phyloP scores from a whole-genome alignment of 371 early-diverging fungal genomes.

The Fennellomyces sp. region DNA sequence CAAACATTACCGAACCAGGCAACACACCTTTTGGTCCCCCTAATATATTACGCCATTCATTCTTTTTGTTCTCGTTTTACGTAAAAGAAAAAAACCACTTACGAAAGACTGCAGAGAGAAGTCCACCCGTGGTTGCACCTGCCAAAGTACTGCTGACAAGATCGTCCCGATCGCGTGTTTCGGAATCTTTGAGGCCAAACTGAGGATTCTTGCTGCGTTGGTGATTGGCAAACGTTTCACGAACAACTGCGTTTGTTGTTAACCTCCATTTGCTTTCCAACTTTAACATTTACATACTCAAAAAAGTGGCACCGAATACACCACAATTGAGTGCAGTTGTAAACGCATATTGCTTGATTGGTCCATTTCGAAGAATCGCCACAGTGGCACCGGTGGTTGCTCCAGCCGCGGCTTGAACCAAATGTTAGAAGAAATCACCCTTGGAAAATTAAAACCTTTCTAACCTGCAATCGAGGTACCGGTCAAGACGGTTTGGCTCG shows the following conservation, averaged over 20 bases:
- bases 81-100: conserved; percentile 16
- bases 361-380: conserved; percentile 46
- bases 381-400: conserved; percentile 54
- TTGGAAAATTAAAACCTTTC: no score
- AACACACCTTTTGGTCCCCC: conserved; percentile 55
- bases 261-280: not conserved
- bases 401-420: conserved; percentile 31
- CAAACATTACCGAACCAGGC: conserved; percentile 59
- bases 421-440: not conserved
- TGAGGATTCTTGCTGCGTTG: conserved; percentile 57
- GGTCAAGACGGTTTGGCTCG: not conserved
- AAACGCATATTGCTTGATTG: conserved; percentile 36
- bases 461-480: conserved; percentile 8
- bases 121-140: conserved; percentile 60
- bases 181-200: conserved; percentile 60
- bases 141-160: conserved; percentile 61
- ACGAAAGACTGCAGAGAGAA: conserved; percentile 54
- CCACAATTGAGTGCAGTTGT: conserved; percentile 46
- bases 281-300: conserved; percentile 27
- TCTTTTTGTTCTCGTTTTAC: not conserved
- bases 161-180: conserved; percentile 59
- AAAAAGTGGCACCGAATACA: conserved; percentile 49
- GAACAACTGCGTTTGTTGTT: conserved; percentile 24
- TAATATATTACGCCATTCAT: conserved; percentile 1
- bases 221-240: conserved; percentile 57